Evolutionary conservation across 495 filamentous ascomycete genomes (phyloP).

Genomic region (Corynascus novoguineensis): DNA sequence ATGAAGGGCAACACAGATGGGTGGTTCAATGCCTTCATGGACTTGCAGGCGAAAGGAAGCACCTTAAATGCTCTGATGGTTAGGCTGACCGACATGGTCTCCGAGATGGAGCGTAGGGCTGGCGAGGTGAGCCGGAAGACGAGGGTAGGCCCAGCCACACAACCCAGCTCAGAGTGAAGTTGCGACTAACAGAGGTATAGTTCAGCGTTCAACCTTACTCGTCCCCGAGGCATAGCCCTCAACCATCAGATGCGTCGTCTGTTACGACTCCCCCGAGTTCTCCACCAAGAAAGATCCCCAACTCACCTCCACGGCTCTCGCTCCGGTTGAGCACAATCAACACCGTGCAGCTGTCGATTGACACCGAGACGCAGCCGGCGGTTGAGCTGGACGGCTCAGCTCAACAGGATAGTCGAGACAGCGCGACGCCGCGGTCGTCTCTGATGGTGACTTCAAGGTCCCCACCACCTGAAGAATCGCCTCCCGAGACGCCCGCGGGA

Average conservation of each 20-base stretch:
- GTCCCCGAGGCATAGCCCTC: conserved; percentile 27
- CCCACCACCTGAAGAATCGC: conserved; percentile 2
- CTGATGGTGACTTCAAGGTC: conserved; percentile 12
- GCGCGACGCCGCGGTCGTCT: not conserved
- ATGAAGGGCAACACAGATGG: conserved; percentile 84
- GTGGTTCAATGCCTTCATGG: conserved; percentile 71
- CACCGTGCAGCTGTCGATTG: conserved; percentile 18
- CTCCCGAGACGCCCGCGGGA: conserved; percentile 1
- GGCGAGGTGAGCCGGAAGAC: conserved; percentile 65
- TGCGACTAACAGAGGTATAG: conserved; percentile 20
- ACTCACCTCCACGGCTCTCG: conserved; percentile 30
- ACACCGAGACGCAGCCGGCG: not conserved
- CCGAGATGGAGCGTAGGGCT: conserved; percentile 72
- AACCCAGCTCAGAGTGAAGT: not conserved
- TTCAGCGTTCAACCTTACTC: conserved; percentile 21
- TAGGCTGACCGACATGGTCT: conserved; percentile 61
- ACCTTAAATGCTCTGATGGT: conserved; percentile 55
- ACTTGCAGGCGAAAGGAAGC: conserved; percentile 60
- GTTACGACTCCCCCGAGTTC: conserved; percentile 24
- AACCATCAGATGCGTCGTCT: conserved; percentile 25
- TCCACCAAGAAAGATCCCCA: conserved; percentile 22
- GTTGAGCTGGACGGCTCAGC: not conserved
- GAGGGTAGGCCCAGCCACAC: conserved; percentile 31
- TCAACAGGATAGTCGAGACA: not conserved
- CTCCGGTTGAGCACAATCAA: conserved; percentile 29